phyloP scores from a whole-genome alignment of 345 rosid species.

The Anacardium occidentale region DNA sequence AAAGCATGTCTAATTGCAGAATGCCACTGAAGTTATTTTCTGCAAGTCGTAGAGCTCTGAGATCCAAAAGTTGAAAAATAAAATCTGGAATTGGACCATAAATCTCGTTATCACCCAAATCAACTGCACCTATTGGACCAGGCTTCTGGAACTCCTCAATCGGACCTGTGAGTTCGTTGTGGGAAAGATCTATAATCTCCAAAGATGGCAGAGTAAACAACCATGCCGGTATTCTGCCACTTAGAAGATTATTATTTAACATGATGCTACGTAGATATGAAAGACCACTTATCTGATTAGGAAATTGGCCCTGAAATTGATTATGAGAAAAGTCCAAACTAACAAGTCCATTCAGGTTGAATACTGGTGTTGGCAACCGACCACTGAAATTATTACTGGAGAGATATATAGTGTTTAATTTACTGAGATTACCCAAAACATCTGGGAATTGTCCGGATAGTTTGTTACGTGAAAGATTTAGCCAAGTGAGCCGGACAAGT shows the following conservation, averaged over 20 bases:
- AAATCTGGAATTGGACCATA: not conserved
- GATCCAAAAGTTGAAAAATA: not conserved
- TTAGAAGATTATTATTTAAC: not conserved
- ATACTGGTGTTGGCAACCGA: not conserved
- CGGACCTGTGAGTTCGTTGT: not conserved
- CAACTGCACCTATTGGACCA: not conserved
- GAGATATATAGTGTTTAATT: not conserved
- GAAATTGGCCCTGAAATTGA: not conserved
- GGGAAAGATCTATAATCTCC: not conserved
- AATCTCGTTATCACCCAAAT: no score
- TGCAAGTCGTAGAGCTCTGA: not conserved
- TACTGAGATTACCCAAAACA: not conserved
- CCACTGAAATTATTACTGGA: not conserved
- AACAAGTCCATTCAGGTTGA: not conserved
- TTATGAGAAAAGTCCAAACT: not conserved
- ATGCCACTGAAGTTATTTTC: not conserved
- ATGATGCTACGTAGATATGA: not conserved
- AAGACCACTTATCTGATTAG: not conserved
- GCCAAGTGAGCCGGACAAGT: not conserved
- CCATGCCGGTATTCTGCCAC: constrained; percentile 6
- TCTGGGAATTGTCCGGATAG: constrained; percentile 9
- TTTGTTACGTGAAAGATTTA: not conserved
- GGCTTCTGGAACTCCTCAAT: not conserved
- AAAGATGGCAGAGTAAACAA: constrained; percentile 7
- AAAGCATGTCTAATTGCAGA: not conserved